phyloP scores from a whole-genome alignment of 1,284 basidiomycete species.

The Xerocomus amazonicus region DNA sequence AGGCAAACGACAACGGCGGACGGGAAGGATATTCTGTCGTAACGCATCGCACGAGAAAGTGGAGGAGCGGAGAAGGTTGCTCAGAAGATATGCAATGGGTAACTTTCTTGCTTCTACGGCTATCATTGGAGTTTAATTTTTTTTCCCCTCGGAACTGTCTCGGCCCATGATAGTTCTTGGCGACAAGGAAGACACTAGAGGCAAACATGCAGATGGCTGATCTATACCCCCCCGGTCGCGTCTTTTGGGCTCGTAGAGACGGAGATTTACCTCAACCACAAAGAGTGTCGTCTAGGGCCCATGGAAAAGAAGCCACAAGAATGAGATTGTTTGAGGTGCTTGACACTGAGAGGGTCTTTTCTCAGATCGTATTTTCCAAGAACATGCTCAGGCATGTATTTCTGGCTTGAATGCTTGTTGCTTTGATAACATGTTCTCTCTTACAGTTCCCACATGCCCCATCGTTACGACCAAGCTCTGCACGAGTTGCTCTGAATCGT shows the following conservation, averaged over 20 bases:
- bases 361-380: conserved; percentile 75
- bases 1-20: conserved; percentile 50
- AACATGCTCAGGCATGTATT: conserved; percentile 71
- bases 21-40: conserved; percentile 57
- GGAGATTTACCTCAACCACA: conserved; percentile 56
- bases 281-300: conserved; percentile 15
- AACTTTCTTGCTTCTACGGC: conserved; percentile 17
- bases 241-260: conserved; percentile 74
- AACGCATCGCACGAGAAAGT: conserved; percentile 54
- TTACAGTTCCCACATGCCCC: conserved; percentile 59
- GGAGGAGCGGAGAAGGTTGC: conserved; percentile 53
- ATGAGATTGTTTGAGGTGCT: conserved; percentile 70
- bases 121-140: not conserved
- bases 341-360: conserved; percentile 72
- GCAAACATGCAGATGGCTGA: conserved; percentile 78
- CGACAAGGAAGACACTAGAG: conserved; percentile 77
- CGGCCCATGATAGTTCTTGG: conserved; percentile 52
- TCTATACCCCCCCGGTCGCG: conserved; percentile 75
- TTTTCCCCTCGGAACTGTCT: too few relatives aligned
- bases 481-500: conserved; percentile 54
- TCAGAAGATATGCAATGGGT: conserved; percentile 66
- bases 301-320: conserved; percentile 37
- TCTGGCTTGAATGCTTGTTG: not conserved
- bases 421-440: conserved; percentile 11
- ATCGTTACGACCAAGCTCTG: conserved; percentile 61